Evolutionary conservation across 2,329 filamentous ascomycete species (phyloP).

Genomic region (Talaromyces sp.): DNA sequence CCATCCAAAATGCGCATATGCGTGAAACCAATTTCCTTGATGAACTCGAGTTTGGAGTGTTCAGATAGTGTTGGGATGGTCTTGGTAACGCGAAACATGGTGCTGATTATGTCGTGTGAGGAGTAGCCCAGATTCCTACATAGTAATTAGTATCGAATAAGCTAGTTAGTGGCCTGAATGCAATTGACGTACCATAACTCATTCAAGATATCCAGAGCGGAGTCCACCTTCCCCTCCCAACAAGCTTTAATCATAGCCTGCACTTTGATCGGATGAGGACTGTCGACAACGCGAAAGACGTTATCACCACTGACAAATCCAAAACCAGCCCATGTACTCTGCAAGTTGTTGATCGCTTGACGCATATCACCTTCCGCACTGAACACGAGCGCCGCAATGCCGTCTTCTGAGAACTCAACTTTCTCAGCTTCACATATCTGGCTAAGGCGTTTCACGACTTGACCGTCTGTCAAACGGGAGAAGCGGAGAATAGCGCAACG

Average conservation of each 20-base stretch:
- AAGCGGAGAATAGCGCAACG: slow-evolving; percentile 95
- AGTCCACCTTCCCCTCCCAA: slow-evolving; percentile 86
- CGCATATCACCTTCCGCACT: slow-evolving; percentile 98
- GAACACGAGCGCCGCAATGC: slow-evolving; percentile 92
- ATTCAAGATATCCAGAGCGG: slow-evolving; percentile 78
- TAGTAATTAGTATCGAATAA: not conserved
- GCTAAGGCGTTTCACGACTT: slow-evolving; percentile 84
- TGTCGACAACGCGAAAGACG: slow-evolving; percentile 96
- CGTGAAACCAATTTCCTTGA: slow-evolving; percentile 97
- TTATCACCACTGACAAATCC: slow-evolving; percentile 97
- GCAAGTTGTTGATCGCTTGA: slow-evolving; percentile 97
- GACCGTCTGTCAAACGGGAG: slow-evolving; percentile 83
- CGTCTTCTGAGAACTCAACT: slow-evolving; percentile 88
- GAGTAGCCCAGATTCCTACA: slow-evolving; percentile 79
- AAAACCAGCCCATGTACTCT: slow-evolving; percentile 89
- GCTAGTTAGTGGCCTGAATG: not conserved
- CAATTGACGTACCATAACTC: slow-evolving; percentile 70
- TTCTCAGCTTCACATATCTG: slow-evolving; percentile 93
- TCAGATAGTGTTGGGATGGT: slow-evolving; percentile 89
- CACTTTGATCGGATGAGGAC: slow-evolving; percentile 95
- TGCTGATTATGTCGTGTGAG: slow-evolving; percentile 98
- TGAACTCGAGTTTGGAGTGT: slow-evolving; percentile 94
- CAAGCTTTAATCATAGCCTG: slow-evolving; percentile 98
- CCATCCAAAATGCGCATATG: slow-evolving; percentile 99
- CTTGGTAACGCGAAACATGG: slow-evolving; percentile 98